Base-by-base conservation (phyloP, 2,329 filamentous ascomycete species). In the Diaporthe ampelina region DNA sequence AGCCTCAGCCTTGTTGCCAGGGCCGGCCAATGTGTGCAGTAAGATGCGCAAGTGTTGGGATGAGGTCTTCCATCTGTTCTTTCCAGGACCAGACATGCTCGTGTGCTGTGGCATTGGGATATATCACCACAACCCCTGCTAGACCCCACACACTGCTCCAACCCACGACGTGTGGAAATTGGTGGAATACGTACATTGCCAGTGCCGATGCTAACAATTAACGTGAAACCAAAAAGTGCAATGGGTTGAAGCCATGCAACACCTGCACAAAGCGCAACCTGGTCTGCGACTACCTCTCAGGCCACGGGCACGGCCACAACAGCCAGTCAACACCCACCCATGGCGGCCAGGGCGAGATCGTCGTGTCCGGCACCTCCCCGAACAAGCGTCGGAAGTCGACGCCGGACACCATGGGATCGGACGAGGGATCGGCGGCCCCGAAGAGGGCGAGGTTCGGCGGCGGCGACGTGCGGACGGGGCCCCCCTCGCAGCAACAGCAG, bases 201-300 rank as follows among this genome's bases (percentile, higher is more conserved):
- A 24, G 29, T 65, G 40, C 24, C 11, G 2, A 24, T 58, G 63
- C 74, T 75, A 70, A 74, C 52, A 29, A 40, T 70, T 76, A 26
- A 67, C 35, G 71, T 68, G 52, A 35, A 65, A 74, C 9, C 10
- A n/a, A n/a, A 72, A 75, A 92, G 90, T 92, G 90, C 81, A 90
- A 92, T 81, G 90, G 90, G 35, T 79, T 85, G 61, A 85, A 84
- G 69, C 90, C 90, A 50, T 92, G 91, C 81, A 86, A 86, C 74
- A 89, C 88, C 32, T 92, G 91, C 81, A 82, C 84, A 58, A 91
- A 90, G 82, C 87, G 89, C 80, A 83, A 79, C 26, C 79, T 87
- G 72, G 79, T 77, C 5, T 89, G 87, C 77, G 78, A 81, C 37
- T 89, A 89, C 77, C 82, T 81, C n/a, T n/a, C 72, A 21, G 58